A percentile compares a stretch with the other conserved stretches of the same genome.
Conservation (phyloP, 2,329 filamentous ascomycete species). For the Epichloe brachyelytri region DNA sequence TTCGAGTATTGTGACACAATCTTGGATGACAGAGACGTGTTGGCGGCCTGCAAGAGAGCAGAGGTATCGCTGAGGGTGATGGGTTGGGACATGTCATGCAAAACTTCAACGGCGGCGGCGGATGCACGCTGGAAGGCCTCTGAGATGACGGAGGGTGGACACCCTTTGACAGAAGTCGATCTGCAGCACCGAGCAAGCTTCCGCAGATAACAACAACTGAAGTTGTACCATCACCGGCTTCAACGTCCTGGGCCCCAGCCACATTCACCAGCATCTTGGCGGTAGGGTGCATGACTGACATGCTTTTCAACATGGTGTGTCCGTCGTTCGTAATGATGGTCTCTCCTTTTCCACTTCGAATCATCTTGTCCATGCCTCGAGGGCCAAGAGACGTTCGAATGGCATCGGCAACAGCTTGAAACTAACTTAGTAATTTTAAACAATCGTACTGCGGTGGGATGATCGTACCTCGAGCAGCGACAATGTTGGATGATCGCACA, state of each 20-base stretch:
- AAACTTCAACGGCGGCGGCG: constrained; percentile 72
- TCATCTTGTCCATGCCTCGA: constrained; percentile 99
- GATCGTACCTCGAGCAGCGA: constrained; percentile 75
- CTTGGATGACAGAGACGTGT: constrained; percentile 94
- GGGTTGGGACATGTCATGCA: constrained; percentile 92
- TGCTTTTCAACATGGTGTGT: constrained; percentile 97
- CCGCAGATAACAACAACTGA: constrained; percentile 97
- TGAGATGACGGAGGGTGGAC: constrained; percentile 95
- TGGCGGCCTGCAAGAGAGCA: constrained; percentile 88
- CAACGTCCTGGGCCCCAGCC: constrained; percentile 92
- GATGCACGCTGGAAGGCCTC: constrained; percentile 95
- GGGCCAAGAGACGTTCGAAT: constrained; percentile 94
- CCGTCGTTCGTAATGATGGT: constrained; percentile 99
- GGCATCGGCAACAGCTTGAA: constrained; percentile 82
- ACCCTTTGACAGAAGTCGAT: constrained; percentile 79
- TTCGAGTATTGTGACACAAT: constrained; percentile 97
- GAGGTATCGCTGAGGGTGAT: constrained; percentile 79
- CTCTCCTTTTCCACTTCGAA: constrained; percentile 89
- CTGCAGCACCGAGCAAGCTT: constrained; percentile 84
- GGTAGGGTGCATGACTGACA: constrained; percentile 98
- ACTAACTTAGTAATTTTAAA: constrained; percentile 2
- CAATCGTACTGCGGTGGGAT: background rate
- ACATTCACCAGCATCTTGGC: constrained; percentile 98
- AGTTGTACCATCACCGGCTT: constrained; percentile 95
- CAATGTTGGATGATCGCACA: constrained; percentile 90